Base-by-base conservation (phyloP, 2,329 filamentous ascomycete species). In the Pestalotiopsis fici region DNA sequence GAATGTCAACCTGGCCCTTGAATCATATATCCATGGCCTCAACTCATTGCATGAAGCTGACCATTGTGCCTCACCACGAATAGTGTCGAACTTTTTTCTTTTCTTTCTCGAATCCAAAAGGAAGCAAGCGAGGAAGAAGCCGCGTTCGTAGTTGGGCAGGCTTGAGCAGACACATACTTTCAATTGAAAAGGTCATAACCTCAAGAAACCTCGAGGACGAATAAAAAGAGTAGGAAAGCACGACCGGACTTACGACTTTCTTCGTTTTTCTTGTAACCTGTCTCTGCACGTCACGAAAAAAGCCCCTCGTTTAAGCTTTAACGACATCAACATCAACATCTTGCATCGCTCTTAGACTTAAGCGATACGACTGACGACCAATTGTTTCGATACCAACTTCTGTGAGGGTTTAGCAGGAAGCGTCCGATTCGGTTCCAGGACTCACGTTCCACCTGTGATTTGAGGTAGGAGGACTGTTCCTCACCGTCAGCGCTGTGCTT, bases 401-500 rank as follows among this genome's bases (percentile, higher is more conserved):
- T 6, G 31, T 35, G 31, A 3, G 31, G 11, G 11, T 7, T 6
- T 35, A 35, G 6, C 31, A 35, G 31, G 31, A 35, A 35, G 31
- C 31, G 31, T 35, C 31, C 11, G 31, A 11, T 35, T 35, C 31
- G 31, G 31, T 35, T 7, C 31, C 11, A 35, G 31, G 31, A 35
- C 7, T 11, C 7, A 7, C 11, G 6, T 35, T 35, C 31, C 5
- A 11, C 11, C 31, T 35, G 31, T 35, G 11, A 7, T 11, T 11
- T 35, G 31, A 35, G 31, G 3, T 4, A 37, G 23, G 4, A 15
- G n/a, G 5, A 56, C 47, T 65, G 28, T 35, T 43, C 23, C 64
- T 59, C 50, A 65, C 18, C 27, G n/a, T 59, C 63, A 35, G 61
- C 64, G 67, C 39, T 59, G 61, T 68, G 54, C 31, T 39, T 31